Conservation (phyloP, 2,329 filamentous ascomycete genomes). For the Fusarium circinatum region DNA sequence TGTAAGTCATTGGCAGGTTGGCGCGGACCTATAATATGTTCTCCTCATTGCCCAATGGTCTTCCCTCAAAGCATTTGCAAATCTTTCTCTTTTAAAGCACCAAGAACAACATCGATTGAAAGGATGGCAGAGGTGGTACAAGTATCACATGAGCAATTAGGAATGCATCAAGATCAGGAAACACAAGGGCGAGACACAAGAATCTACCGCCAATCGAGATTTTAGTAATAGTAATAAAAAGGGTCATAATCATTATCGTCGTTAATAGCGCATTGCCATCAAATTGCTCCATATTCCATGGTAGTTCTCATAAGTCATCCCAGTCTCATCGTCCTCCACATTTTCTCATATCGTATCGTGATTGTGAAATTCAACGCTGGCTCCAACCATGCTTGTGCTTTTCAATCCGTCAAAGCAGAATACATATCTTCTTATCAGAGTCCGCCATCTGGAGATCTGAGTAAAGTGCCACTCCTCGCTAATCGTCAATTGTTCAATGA, state of each 20-base stretch:
- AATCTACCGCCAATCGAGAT: constrained; percentile 3
- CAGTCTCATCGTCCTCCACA: constrained; percentile 22
- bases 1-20: background rate
- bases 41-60: background rate
- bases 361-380: constrained; percentile 36
- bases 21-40: background rate
- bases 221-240: constrained; percentile 10
- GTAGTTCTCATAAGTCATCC: constrained; percentile 34
- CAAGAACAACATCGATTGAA: background rate
- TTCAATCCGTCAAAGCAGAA: constrained; percentile 7
- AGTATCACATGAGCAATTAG: constrained; percentile 1
- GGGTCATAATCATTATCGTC: constrained; percentile 43
- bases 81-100: background rate
- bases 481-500: constrained; percentile 15
- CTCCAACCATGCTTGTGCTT: constrained; percentile 36
- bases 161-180: background rate
- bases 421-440: constrained; percentile 4
- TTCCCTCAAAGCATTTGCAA: background rate
- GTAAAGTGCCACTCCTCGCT: constrained; percentile 7
- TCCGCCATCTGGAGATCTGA: background rate
- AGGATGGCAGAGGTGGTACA: background rate
- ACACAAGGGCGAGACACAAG: background rate
- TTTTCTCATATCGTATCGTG: constrained; percentile 23
- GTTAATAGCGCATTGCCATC: constrained; percentile 41
- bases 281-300: constrained; percentile 28